These are phyloP conservation scores for Dendrobium catenatum DNA, from an alignment of 106 monocot genomes.

Conservation along the genomic window DNA sequence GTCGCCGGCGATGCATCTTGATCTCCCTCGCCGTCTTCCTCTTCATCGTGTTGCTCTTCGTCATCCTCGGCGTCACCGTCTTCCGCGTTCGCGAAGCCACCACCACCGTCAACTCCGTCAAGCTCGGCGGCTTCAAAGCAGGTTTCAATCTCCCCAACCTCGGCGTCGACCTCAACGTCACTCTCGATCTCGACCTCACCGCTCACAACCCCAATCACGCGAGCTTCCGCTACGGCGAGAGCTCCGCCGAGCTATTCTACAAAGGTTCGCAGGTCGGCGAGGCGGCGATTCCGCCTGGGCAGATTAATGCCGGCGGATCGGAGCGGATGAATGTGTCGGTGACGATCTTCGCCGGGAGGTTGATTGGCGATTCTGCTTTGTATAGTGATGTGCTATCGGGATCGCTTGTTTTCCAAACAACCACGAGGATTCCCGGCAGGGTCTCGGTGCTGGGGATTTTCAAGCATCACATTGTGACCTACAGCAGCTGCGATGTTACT, in stretches of 20 bases:
- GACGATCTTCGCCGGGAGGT: slow-evolving; percentile 38
- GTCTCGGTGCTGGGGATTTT: slow-evolving; percentile 54
- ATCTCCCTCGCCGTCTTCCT: slow-evolving; percentile 16
- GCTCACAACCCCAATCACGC: slow-evolving; percentile 72
- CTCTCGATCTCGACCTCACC: slow-evolving; percentile 48
- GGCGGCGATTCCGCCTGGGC: slow-evolving; percentile 56
- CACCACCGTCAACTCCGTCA: slow-evolving; percentile 58
- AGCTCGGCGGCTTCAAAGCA: slow-evolving; percentile 32
- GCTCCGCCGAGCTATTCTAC: slow-evolving; percentile 51
- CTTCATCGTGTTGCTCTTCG: slow-evolving; percentile 24
- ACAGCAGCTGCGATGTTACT: slow-evolving; percentile 49
- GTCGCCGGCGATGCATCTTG: slow-evolving; percentile 11
- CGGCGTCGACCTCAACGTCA: slow-evolving; percentile 55
- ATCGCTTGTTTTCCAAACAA: slow-evolving; percentile 29
- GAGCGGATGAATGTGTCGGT: slow-evolving; percentile 25
- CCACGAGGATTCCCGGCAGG: slow-evolving; percentile 53
- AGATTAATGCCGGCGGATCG: slow-evolving; percentile 35
- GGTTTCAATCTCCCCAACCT: slow-evolving; percentile 30
- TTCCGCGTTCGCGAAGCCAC: slow-evolving; percentile 37
- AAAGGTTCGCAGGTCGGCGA: slow-evolving; percentile 46
- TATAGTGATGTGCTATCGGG: slow-evolving; percentile 50
- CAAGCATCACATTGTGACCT: slow-evolving; percentile 47
- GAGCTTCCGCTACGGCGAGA: slow-evolving; percentile 39
- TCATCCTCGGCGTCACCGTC: slow-evolving; percentile 57
- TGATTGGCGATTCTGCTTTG: slow-evolving; percentile 22